Conservation (phyloP, 2,329 filamentous ascomycete species). For the Polychaeton citri region DNA sequence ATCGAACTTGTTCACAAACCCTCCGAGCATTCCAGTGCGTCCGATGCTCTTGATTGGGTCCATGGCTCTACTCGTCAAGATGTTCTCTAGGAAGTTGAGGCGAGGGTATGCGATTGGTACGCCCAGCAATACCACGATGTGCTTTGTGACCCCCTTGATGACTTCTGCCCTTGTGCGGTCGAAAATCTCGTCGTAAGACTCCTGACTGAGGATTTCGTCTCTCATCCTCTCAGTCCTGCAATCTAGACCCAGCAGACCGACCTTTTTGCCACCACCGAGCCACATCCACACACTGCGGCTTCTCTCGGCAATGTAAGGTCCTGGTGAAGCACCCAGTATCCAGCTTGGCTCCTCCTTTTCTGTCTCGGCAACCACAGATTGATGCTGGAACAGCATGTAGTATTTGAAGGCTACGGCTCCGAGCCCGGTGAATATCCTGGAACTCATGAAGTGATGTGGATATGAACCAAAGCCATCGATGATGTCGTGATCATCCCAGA, state of each 20-base stretch:
- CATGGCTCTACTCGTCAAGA: constrained; percentile 72
- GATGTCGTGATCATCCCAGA: constrained; percentile 79
- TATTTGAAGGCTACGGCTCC: constrained; percentile 95
- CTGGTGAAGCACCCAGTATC: constrained; percentile 65
- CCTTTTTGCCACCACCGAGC: constrained; percentile 50
- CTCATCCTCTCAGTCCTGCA: constrained; percentile 82
- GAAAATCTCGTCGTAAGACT: constrained; percentile 77
- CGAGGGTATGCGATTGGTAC: constrained; percentile 43
- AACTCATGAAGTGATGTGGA: constrained; percentile 79
- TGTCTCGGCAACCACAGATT: constrained; percentile 70
- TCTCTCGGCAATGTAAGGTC: constrained; percentile 78
- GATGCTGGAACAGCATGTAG: constrained; percentile 97
- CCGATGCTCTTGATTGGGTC: constrained; percentile 81
- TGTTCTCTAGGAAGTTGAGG: constrained; percentile 47
- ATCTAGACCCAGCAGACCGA: constrained; percentile 77
- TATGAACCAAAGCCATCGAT: constrained; percentile 79
- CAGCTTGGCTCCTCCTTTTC: constrained; percentile 80
- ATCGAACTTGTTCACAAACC: constrained; percentile 76
- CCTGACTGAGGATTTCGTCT: constrained; percentile 64
- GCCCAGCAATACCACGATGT: constrained; percentile 75
- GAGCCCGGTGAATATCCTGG: constrained; percentile 76
- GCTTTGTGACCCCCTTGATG: constrained; percentile 69
- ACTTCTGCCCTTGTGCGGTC: constrained; percentile 75
- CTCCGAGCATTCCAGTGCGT: constrained; percentile 64
- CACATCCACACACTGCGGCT: constrained; percentile 79